Conservation (phyloP, 352 stramenopile species). For the Globisporangium yorkense region DNA sequence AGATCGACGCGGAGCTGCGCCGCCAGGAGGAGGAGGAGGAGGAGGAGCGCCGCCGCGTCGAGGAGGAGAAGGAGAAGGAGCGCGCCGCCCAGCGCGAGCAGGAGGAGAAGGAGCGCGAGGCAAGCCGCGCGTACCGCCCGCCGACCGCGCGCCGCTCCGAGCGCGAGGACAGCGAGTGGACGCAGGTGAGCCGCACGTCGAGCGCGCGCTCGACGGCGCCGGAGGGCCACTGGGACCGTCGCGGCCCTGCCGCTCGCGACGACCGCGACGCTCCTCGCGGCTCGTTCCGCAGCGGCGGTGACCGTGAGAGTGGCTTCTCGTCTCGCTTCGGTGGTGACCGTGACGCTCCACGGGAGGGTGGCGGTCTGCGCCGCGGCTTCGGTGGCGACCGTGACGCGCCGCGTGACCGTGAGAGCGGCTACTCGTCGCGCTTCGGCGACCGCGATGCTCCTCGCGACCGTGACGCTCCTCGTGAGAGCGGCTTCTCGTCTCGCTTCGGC, state of each 20-base stretch:
- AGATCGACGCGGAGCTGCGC: conserved; percentile 59
- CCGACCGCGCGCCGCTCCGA: conserved; percentile 22
- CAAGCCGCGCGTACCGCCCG: conserved; percentile 20
- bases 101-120: conserved; percentile 35
- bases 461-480: conserved; percentile 20
- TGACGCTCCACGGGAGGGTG: conserved; percentile 21
- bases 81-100: conserved; percentile 16
- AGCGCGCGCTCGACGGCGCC: conserved; percentile 28
- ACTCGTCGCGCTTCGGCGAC: conserved; percentile 22
- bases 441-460: conserved; percentile 24
- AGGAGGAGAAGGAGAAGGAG: conserved; percentile 48
- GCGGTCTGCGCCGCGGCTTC: conserved; percentile 18
- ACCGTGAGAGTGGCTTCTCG: conserved; percentile 11
- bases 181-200: conserved; percentile 37
- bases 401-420: conserved; percentile 1
- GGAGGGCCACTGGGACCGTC: conserved; percentile 56
- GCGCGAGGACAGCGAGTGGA: conserved; percentile 60
- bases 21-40: conserved; percentile 63
- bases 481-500: conserved; percentile 18
- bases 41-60: conserved; percentile 27
- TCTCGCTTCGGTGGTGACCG: conserved; percentile 26
- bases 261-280: conserved; percentile 21
- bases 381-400: conserved; percentile 5
- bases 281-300: conserved; percentile 7
- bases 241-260: conserved; percentile 34